These are phyloP conservation scores for Acephala macrosclerotiorum DNA, from an alignment of 2,329 filamentous ascomycete species.

Conservation along the genomic window DNA sequence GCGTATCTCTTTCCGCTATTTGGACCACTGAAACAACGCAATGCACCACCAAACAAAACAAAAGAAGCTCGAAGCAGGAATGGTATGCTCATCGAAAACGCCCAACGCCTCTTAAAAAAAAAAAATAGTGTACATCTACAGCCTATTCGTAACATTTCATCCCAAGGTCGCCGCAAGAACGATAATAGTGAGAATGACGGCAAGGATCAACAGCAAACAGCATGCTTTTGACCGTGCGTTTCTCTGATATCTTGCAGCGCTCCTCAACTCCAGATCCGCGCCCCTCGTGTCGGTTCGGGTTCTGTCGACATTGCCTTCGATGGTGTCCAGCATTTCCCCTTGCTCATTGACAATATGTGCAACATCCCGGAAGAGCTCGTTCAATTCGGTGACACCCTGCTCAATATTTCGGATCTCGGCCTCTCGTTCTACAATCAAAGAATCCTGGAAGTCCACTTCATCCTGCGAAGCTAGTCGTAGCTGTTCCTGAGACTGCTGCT, in stretches of 20 bases:
- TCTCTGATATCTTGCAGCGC: slow-evolving; percentile 92
- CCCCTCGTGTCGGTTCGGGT: slow-evolving; percentile 83
- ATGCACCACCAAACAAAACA: slow-evolving; percentile 6
- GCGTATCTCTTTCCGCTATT: neutral
- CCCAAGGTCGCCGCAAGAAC: slow-evolving; percentile 85
- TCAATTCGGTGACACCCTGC: slow-evolving; percentile 92
- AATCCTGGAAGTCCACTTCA: slow-evolving; percentile 97
- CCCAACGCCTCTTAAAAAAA: slow-evolving; percentile 21
- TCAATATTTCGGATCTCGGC: slow-evolving; percentile 98
- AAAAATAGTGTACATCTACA: slow-evolving; percentile 16
- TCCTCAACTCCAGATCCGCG: slow-evolving; percentile 84
- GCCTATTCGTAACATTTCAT: slow-evolving; percentile 46
- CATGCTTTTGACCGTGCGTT: slow-evolving; percentile 94
- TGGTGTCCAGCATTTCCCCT: slow-evolving; percentile 85
- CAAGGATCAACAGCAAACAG: slow-evolving; percentile 86
- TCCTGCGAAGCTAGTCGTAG: slow-evolving; percentile 86
- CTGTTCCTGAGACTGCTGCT: slow-evolving; percentile 76
- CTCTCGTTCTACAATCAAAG: slow-evolving; percentile 94
- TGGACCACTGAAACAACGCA: neutral
- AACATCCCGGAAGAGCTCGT: slow-evolving; percentile 97
- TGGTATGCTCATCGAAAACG: slow-evolving; percentile 14
- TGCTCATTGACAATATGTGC: slow-evolving; percentile 96
- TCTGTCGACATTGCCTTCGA: slow-evolving; percentile 86
- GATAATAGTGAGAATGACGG: slow-evolving; percentile 88
- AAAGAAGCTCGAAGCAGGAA: neutral